phyloP scores from a whole-genome alignment of 2,329 filamentous ascomycete genomes.

The Aspergillus brunneoviolaceus region DNA sequence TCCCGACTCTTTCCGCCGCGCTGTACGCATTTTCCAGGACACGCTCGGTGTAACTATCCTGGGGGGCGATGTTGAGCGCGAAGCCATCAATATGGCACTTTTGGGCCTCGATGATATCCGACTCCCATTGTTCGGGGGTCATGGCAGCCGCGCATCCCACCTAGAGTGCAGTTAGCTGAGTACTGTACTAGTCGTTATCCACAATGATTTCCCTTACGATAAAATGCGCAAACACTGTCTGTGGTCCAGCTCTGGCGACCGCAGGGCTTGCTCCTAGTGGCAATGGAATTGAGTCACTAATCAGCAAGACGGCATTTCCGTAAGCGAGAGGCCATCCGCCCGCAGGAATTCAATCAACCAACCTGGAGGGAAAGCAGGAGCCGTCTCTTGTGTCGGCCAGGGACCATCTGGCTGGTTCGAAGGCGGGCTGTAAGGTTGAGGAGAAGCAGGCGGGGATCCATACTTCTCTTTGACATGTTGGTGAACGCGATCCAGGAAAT shows the following conservation, averaged over 20 bases:
- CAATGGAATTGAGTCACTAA: not conserved
- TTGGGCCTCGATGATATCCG: constrained; percentile 28
- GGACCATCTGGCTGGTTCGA: not conserved
- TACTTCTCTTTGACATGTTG: not conserved
- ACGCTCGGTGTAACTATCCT: constrained; percentile 31
- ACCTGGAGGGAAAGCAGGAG: not conserved
- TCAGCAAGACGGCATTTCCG: not conserved
- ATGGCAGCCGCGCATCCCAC: constrained; percentile 29
- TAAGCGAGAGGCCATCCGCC: too few species aligned
- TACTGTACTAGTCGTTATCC: not conserved
- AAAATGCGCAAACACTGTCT: constrained; percentile 37
- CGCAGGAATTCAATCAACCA: not conserved
- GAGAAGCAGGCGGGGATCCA: not conserved
- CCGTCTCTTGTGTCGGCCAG: not conserved
- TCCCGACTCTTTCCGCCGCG: constrained; percentile 27
- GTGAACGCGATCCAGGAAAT: not conserved
- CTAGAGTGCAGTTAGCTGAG: constrained; percentile 13
- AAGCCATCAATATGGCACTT: constrained; percentile 35
- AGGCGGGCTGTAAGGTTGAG: not conserved
- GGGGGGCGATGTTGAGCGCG: constrained; percentile 33
- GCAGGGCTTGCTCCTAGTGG: not conserved
- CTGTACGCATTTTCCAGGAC: constrained; percentile 31
- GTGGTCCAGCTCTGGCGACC: constrained; percentile 15
- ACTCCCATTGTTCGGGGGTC: constrained; percentile 25
- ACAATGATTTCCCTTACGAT: constrained; percentile 24